Base-by-base conservation (phyloP, 257 asterid species). In the Eustoma russellianum region DNA sequence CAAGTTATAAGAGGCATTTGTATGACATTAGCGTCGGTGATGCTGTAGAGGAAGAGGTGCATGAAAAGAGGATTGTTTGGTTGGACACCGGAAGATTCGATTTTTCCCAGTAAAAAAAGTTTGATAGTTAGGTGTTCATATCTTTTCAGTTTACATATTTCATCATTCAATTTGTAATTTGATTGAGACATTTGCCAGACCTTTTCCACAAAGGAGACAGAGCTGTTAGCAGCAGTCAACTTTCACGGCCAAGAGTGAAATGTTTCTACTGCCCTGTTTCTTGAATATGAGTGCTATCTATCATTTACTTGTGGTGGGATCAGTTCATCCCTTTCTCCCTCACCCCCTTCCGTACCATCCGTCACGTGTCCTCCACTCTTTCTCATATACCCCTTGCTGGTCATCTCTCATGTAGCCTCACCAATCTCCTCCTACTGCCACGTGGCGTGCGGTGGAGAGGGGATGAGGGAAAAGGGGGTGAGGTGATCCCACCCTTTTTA, bases 121-220 rank as follows among this genome's bases (percentile, higher is more conserved):
- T 63, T 82, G 43, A 85, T 80, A 71, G 81, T 70, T 66, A 79
- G 43, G 43, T 38, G 43, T 79, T 82, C 80, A 66, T 77, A 38
- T 65, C 65, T 65, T 68, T 71, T 53, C 62, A 41, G 13, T 55
- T 46, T 54, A 49, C 41, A 48, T 60, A 58, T 74, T 78, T 48
- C 48, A 75, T 74, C 61, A 66, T 83, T 79, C 55, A 65, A 69
- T 70, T 64, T 75, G 89, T 72, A 65, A 70, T 70, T 59, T 77
- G 71, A 70, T 57, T 69, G 43, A 38, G 10, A 38, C 9, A 0
- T 38, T 24, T 38, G 7, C 12, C 43, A 38, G 43, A 38, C 43
- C 7, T 38, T 64, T 69, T 62, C 34, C 65, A 60, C 52, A 64
- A 59, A 58, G 53, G 54, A 44, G 52, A 52, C 44, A 46, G 57